Conservation (phyloP, 306 rosid genomes). For the Glycine latifolia region DNA sequence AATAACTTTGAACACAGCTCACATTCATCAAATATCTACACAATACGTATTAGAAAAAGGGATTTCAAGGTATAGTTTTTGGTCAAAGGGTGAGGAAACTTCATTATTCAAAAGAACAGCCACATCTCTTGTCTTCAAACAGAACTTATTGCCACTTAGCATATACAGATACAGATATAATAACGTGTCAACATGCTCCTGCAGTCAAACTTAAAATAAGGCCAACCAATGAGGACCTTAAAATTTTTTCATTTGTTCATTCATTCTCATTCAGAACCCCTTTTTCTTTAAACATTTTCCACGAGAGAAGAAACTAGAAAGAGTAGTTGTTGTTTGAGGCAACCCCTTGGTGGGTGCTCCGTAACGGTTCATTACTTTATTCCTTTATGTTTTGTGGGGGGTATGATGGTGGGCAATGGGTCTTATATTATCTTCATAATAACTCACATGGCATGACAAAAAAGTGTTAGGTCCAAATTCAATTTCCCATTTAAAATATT, state of each 20-base stretch:
- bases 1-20: too few species aligned
- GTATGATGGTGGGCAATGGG: conserved; percentile 18
- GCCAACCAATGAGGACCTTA: conserved; percentile 42
- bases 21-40: too few species aligned
- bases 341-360: conserved; percentile 26
- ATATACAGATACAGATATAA: neutral
- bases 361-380: conserved; percentile 11
- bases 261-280: conserved; percentile 18
- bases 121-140: neutral
- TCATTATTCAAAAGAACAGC: neutral
- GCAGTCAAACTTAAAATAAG: conserved; percentile 12
- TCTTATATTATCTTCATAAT: conserved; percentile 18
- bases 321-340: neutral
- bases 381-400: neutral
- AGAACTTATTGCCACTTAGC: neutral
- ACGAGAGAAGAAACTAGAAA: neutral
- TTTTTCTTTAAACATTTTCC: conserved; percentile 26
- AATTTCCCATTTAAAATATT: conserved; percentile 41
- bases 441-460: conserved; percentile 43
- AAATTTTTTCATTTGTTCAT: conserved; percentile 40
- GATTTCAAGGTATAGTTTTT: neutral
- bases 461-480: conserved; percentile 43
- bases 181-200: conserved; percentile 21
- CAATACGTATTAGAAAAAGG: neutral
- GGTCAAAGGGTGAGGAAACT: conserved; percentile 8